phyloP scores from a whole-genome alignment of 2,329 filamentous ascomycete genomes.

The Colletotrichum eleusines region DNA sequence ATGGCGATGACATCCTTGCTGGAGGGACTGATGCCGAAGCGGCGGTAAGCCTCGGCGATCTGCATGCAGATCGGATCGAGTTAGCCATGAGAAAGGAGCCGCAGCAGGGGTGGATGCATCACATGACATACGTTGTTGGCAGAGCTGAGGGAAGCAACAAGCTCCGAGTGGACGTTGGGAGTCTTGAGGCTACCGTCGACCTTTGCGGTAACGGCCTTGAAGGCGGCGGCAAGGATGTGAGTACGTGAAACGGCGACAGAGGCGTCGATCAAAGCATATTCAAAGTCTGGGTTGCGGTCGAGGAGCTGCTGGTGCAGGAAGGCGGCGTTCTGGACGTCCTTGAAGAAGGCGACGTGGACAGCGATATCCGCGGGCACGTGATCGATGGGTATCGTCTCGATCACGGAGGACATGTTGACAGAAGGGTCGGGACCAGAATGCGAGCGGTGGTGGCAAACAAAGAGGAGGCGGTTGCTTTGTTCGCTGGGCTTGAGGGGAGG shows the following conservation, averaged over 20 bases:
- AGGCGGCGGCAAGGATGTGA: constrained; percentile 81
- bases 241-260: constrained; percentile 77
- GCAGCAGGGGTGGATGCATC: background rate
- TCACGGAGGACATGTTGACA: constrained; percentile 46
- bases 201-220: constrained; percentile 79
- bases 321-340: constrained; percentile 79
- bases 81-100: background rate
- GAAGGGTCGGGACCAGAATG: background rate
- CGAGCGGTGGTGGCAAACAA: background rate
- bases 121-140: constrained; percentile 78
- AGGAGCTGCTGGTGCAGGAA: constrained; percentile 87
- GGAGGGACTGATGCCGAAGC: constrained; percentile 81
- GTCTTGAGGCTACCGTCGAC: constrained; percentile 75
- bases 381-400: constrained; percentile 78
- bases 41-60: constrained; percentile 93
- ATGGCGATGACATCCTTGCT: constrained; percentile 82
- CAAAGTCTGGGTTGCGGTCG: constrained; percentile 84
- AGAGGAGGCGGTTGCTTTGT: background rate
- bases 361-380: constrained; percentile 77
- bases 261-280: constrained; percentile 95
- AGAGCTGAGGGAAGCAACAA: constrained; percentile 82
- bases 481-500: background rate
- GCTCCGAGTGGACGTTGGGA: constrained; percentile 89
- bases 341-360: constrained; percentile 82
- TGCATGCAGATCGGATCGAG: constrained; percentile 57